A percentile compares a stretch with the other conserved stretches of the same genome.
phyloP scores from a whole-genome alignment of 2,329 filamentous ascomycete genomes.

The Lachnellula hyalina region DNA sequence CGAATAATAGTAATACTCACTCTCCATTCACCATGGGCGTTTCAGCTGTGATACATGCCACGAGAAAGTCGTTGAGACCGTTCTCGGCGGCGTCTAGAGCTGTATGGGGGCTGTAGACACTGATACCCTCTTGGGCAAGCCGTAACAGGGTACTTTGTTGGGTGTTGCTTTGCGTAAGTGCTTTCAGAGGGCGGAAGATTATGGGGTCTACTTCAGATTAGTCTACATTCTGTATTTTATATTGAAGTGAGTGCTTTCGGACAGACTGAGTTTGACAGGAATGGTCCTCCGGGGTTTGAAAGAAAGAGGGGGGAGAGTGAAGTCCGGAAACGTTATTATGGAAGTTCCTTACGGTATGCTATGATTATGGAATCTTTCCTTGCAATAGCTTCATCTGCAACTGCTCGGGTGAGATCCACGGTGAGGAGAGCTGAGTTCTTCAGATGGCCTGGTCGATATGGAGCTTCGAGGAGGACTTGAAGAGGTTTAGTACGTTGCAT shows the following conservation, averaged over 20 bases:
- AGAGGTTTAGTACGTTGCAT: conserved; percentile 9
- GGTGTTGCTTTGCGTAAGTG: conserved; percentile 74
- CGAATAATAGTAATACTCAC: too few relatives aligned
- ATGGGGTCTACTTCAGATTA: conserved; percentile 65
- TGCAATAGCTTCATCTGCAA: conserved; percentile 83
- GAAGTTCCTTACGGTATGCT: conserved; percentile 66
- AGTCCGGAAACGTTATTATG: not conserved
- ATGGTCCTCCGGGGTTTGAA: not conserved
- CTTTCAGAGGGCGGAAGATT: conserved; percentile 90
- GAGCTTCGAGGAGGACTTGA: conserved; percentile 63
- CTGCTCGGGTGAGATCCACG: conserved; percentile 83
- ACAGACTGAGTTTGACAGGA: not conserved
- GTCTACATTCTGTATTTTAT: not conserved
- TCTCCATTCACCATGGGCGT: too few relatives aligned
- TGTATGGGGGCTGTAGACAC: conserved; percentile 94
- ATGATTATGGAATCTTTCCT: conserved; percentile 74
- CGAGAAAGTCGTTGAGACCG: conserved; percentile 92
- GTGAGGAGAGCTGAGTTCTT: conserved; percentile 71
- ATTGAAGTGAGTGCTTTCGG: not conserved
- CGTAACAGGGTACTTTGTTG: conserved; percentile 83
- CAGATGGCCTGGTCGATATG: conserved; percentile 52
- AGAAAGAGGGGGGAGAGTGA: not conserved
- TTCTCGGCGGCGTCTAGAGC: conserved; percentile 81
- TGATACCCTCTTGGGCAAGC: conserved; percentile 80
- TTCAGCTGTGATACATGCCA: conserved; percentile 52